Evolutionary conservation across 2,329 filamentous ascomycete genomes (phyloP), one percentile per base, ranked within the genome.

Genomic region (Epichloe sp.): DNA sequence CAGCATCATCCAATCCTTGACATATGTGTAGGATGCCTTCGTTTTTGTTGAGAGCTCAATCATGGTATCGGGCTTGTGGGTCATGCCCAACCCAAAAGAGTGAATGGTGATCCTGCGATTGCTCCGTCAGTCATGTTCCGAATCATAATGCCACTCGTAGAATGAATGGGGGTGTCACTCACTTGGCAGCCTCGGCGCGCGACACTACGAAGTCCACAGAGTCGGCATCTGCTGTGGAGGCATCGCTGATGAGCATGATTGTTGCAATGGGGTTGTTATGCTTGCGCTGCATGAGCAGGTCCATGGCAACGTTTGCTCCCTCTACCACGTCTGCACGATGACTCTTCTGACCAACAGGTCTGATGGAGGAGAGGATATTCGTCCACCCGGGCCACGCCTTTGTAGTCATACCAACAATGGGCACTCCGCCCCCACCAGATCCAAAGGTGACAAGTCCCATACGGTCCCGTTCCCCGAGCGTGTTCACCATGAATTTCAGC

Each of bases 1-100:
- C 37, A 98, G 78, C 91, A 97, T 98, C 91, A 97, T 97, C 93
- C 93, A 98, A 67, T 98, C 93, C 70, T 97, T 98, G 59, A 98
- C 90, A 62, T 97, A 98, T 1, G 89, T 94, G 63, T 97, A 98
- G 1, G 89, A 94, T 4, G 90, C 93, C 71, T 97, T 98, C 3
- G 93, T 98, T 54, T 89, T 80, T 6, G 87, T 93, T 0, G 93
- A 97, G 12, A 98, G 74, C 68, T 97, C 91, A 56, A 98, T 95
- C 89, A 98, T 95, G 1, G 90, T 96, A 64, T 98, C 93, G 5
- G 93, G 93, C 69, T 97, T 97, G 69, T 98, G 93, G 0, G 91
- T 97, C 73, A 96, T 82, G 48, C 93, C 93, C 17, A 98, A 78
- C 36, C 93, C 93, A 60, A 98, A 98, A 0, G 93, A 96, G 68